Percentiles rank a stretch among this genome's conserved stretches.
Evolutionary conservation across 805 yeast species (phyloP).

Genomic region (Maudiozyma saulgeensis): DNA sequence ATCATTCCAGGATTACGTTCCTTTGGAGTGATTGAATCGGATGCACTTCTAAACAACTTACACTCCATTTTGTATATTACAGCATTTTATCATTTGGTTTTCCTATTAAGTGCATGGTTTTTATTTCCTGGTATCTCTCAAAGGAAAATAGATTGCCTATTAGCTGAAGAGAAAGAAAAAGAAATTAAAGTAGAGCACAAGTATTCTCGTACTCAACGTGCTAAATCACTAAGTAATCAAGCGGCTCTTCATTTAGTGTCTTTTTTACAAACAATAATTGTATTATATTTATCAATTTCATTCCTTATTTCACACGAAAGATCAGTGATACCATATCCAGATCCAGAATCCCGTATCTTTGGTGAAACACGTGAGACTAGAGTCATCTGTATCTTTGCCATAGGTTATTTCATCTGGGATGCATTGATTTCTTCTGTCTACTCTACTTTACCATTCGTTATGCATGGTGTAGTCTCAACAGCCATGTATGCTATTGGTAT

Average conservation of each 20-base stretch:
- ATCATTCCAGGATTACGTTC: slow-evolving; percentile 12
- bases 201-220: slow-evolving; percentile 8
- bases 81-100: slow-evolving; percentile 23
- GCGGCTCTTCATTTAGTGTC: slow-evolving; percentile 61
- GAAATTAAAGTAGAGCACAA: slow-evolving; percentile 3
- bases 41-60: slow-evolving; percentile 16
- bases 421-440: slow-evolving; percentile 50
- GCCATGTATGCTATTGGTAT: slow-evolving; percentile 57
- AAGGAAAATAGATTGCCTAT: slow-evolving; percentile 8
- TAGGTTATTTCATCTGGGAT: slow-evolving; percentile 87
- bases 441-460: slow-evolving; percentile 56
- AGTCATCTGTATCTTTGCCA: slow-evolving; percentile 33
- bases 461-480: slow-evolving; percentile 65
- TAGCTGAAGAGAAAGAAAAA: slow-evolving; percentile 6
- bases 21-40: slow-evolving; percentile 12
- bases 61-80: slow-evolving; percentile 26
- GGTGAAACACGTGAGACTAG: slow-evolving; percentile 18
- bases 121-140: slow-evolving; percentile 22
- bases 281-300: slow-evolving; percentile 36
- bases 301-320: slow-evolving; percentile 8
- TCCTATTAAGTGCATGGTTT: slow-evolving; percentile 18
- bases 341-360: slow-evolving; percentile 21
- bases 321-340: slow-evolving; percentile 8
- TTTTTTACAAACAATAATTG: slow-evolving; percentile 66
- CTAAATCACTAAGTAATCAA: slow-evolving; percentile 17